Evolutionary conservation across 2,329 filamentous ascomycete species (phyloP).

Genomic region (Aurifilum marmelostoma): DNA sequence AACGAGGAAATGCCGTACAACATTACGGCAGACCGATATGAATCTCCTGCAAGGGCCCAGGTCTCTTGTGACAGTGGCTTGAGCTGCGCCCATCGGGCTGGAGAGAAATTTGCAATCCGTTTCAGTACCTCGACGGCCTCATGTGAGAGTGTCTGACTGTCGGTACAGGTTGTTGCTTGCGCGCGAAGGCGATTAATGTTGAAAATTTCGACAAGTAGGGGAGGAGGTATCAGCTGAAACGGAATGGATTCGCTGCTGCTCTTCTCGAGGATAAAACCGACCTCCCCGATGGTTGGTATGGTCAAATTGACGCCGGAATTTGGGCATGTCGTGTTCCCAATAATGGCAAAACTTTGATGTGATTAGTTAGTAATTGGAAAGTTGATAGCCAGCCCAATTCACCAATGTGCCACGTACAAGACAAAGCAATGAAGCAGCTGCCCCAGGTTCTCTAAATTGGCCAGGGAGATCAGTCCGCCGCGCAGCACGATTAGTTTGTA

Average conservation of each 20-base stretch:
- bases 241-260: constrained; percentile 29
- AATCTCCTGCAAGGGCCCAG: constrained; percentile 37
- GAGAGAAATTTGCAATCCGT: constrained; percentile 38
- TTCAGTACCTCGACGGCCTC: constrained; percentile 34
- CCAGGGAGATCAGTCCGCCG: constrained; percentile 37
- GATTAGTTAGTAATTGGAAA: constrained; percentile 23
- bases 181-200: constrained; percentile 42
- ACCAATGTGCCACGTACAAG: constrained; percentile 32
- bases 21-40: constrained; percentile 38
- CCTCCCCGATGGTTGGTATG: constrained; percentile 33
- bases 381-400: too few relatives aligned
- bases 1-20: constrained; percentile 44
- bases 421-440: constrained; percentile 35
- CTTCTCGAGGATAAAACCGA: constrained; percentile 34
- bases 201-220: constrained; percentile 40
- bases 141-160: constrained; percentile 19
- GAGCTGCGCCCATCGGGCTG: constrained; percentile 36
- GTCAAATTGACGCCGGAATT: constrained; percentile 37
- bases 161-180: constrained; percentile 19
- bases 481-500: constrained; percentile 39
- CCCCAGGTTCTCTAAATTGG: constrained; percentile 25
- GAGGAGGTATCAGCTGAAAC: constrained; percentile 38
- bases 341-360: constrained; percentile 35
- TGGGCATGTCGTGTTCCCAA: constrained; percentile 43
- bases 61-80: constrained; percentile 34